These are phyloP conservation scores for Cystobasidium slooffiae DNA, from an alignment of 1,284 basidiomycete species.

Conservation along the genomic window DNA sequence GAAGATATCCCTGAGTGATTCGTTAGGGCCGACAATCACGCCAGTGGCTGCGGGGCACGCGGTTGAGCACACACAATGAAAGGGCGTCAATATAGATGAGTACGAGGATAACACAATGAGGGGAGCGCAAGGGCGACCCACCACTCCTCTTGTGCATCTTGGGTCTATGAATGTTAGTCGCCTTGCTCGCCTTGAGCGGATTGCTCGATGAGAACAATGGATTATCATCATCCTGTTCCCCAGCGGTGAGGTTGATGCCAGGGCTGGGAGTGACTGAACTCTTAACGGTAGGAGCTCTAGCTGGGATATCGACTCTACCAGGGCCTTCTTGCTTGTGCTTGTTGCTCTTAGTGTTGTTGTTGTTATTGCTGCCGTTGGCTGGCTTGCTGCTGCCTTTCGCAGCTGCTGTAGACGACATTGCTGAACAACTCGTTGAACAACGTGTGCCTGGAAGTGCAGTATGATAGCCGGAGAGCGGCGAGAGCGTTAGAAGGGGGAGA, in stretches of 20 bases:
- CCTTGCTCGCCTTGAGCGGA: slow-evolving; percentile 36
- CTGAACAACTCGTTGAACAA: background rate
- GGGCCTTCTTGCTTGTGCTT: slow-evolving; percentile 12
- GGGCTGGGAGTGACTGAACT: slow-evolving; percentile 9
- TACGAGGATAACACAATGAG: background rate
- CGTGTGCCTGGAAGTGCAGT: too few species aligned
- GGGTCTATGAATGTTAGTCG: slow-evolving; percentile 29
- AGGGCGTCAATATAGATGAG: background rate
- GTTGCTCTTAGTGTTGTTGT: background rate
- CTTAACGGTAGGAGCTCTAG: background rate
- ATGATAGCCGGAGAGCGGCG: too few species aligned
- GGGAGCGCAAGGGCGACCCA: background rate
- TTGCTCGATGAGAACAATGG: slow-evolving; percentile 3
- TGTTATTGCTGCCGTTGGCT: slow-evolving; percentile 11
- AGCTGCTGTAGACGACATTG: slow-evolving; percentile 3
- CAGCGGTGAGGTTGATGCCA: slow-evolving; percentile 19
- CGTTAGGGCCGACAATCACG: slow-evolving; percentile 47
- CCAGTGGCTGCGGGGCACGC: slow-evolving; percentile 24
- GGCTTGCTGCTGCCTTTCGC: background rate
- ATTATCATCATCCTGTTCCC: slow-evolving; percentile 1
- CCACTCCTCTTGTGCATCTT: slow-evolving; percentile 44
- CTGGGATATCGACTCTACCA: slow-evolving; percentile 29
- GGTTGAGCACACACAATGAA: background rate
- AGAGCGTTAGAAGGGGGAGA: too few species aligned
- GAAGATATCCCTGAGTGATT: slow-evolving; percentile 48